Conservation (phyloP, 768 basidiomycete species). For the Termitomyces eurrhizus region DNA sequence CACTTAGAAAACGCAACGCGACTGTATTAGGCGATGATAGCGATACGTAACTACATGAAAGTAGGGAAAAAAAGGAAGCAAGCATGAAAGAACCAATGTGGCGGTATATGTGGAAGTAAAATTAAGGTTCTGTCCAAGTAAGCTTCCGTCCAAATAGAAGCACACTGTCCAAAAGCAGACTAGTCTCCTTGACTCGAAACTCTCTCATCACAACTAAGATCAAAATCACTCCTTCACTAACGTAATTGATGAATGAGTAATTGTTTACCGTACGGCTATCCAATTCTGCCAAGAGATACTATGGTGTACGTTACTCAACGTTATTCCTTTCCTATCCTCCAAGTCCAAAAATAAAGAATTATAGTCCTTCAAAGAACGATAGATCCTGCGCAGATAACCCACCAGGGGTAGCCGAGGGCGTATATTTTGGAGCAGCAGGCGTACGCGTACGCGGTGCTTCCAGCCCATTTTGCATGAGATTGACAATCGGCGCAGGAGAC, state of each 20-base stretch:
- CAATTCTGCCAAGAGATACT: not conserved
- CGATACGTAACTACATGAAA: too few relatives aligned
- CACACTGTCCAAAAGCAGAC: too few relatives aligned
- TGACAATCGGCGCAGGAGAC: not conserved
- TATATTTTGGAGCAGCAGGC: conserved; percentile 2
- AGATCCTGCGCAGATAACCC: conserved; percentile 81
- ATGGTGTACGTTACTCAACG: not conserved
- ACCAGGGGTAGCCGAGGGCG: conserved; percentile 29
- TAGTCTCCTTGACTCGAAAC: not conserved
- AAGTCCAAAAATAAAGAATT: not conserved
- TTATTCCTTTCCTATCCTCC: not conserved
- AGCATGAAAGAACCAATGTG: too few relatives aligned
- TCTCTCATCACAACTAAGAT: not conserved
- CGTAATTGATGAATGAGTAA: not conserved
- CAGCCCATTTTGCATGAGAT: not conserved
- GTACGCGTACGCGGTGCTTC: not conserved
- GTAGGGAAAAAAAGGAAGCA: too few relatives aligned
- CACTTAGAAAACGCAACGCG: too few relatives aligned
- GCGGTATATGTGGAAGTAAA: too few relatives aligned
- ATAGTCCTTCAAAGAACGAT: conserved; percentile 83
- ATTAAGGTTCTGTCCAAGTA: too few relatives aligned
- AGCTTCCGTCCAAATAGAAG: too few relatives aligned
- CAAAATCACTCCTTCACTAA: not conserved
- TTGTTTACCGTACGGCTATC: not conserved
- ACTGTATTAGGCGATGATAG: too few relatives aligned